Evolutionary conservation across 2,329 filamentous ascomycete genomes (phyloP).

Genomic region (Nakataea oryzae): DNA sequence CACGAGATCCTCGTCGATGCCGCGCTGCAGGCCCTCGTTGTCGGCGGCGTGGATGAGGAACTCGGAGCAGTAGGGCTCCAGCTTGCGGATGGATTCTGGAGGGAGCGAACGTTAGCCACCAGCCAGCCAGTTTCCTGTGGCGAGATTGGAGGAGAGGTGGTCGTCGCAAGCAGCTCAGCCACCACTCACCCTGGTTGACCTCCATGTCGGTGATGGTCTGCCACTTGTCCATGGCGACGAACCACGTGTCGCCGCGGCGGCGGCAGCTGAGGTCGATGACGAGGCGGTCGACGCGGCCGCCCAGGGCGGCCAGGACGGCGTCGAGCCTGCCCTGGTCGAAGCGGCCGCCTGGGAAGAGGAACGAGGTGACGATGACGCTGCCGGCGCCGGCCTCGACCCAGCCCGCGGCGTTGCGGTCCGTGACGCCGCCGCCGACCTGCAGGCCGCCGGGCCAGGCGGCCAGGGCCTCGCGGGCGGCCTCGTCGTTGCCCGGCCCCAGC

Average conservation of each 20-base stretch:
- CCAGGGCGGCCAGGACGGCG: conserved; percentile 62
- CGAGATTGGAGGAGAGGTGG: background rate
- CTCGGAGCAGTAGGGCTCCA: conserved; percentile 90
- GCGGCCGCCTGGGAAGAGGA: conserved; percentile 73
- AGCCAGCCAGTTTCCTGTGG: background rate
- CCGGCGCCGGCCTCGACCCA: conserved; percentile 87
- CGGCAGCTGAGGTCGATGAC: conserved; percentile 95
- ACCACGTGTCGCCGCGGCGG: conserved; percentile 57
- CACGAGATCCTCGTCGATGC: conserved; percentile 82
- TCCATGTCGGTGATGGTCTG: conserved; percentile 97
- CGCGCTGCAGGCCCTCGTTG: conserved; percentile 85
- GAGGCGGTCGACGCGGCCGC: conserved; percentile 65
- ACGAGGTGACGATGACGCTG: conserved; percentile 96
- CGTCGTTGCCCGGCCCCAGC: conserved; percentile 80
- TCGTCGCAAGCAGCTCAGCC: background rate
- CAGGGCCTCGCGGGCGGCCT: conserved; percentile 68
- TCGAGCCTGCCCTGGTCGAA: conserved; percentile 73
- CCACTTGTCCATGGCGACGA: conserved; percentile 99
- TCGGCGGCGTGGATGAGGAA: conserved; percentile 97
- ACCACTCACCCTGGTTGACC: conserved; percentile 64
- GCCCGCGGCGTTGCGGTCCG: conserved; percentile 66
- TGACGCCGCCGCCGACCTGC: conserved; percentile 93
- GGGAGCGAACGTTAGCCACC: background rate
- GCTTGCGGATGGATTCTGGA: conserved; percentile 63
- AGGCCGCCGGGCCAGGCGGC: conserved; percentile 67